Evolutionary conservation across 1,284 basidiomycete species (phyloP), one percentile per base, ranked within the genome.

Genomic region (Agaricales sp.): DNA sequence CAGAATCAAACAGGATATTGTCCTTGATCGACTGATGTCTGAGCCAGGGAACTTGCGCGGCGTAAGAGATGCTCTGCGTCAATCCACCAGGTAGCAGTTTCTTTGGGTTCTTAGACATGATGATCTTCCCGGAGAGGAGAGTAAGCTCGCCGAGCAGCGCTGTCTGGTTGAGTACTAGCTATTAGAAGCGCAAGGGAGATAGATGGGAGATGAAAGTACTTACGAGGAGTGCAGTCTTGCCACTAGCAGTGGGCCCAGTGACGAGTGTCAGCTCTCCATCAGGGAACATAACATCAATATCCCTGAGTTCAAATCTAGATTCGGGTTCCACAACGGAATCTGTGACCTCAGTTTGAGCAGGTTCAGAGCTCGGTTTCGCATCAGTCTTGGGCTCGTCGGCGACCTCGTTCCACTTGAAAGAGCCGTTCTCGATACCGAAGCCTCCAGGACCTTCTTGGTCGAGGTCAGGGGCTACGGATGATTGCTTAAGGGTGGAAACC

Each of bases 1-100:
- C 77, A 50, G 71, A 73, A 2, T 80, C 83, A 58, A 87, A 89
- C 22, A 87, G 59, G 52, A 88, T 82, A 59, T 88, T 87, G 26
- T 86, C 81, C 59, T 70, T 73, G 63, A 82, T 82, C 2, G 76
- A 74, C 55, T 78, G 74, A 56, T 82, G 77, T n/a, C 68, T 57
- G 21, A 96, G 70, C 91, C 90, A 96, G 0, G 92, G 83, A 1
- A 81, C 77, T 64, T 96, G 93, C 1, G 89, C 80, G 41, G 77
- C 76, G 55, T 93, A 95, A 1, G 92, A 89, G 24, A 93, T 80
- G 6, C 81, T 70, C 56, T 91, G 83, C 57, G 77, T 76, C 26
- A 86, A 64, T 0, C 85, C 82, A 20, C 79, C 67, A 6, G 6
- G 8, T 6, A 41, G 8, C 4, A 41, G 39, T 41, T 18, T 41